These are phyloP conservation scores for Suillus subaureus DNA, from an alignment of 768 basidiomycete species.

Conservation along the genomic window DNA sequence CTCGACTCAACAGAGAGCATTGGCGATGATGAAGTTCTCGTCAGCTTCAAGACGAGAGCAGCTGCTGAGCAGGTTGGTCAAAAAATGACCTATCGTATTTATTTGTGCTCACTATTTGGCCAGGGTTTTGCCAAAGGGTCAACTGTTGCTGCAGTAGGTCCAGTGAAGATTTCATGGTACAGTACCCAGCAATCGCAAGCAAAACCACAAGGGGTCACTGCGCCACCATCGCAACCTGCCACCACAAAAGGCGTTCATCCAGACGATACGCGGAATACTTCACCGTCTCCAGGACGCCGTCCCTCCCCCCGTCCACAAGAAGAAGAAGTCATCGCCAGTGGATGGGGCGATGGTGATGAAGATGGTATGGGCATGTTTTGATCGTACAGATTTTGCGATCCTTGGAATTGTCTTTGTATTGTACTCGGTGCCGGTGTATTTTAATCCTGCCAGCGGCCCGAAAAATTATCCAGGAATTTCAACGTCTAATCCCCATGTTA, in stretches of 20 bases:
- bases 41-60: slow-evolving; percentile 69
- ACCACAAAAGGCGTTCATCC: slow-evolving; percentile 21
- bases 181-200: slow-evolving; percentile 34
- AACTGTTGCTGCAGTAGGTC: slow-evolving; percentile 65
- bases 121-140: slow-evolving; percentile 75
- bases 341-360: slow-evolving; percentile 71
- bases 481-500: not conserved
- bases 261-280: slow-evolving; percentile 28
- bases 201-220: slow-evolving; percentile 22
- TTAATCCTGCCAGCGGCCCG: slow-evolving; percentile 3
- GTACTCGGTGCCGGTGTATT: slow-evolving; percentile 7
- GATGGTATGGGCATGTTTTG: slow-evolving; percentile 62
- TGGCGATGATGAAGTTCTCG: slow-evolving; percentile 61
- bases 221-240: slow-evolving; percentile 22
- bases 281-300: slow-evolving; percentile 17
- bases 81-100: slow-evolving; percentile 7
- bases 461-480: not conserved
- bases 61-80: slow-evolving; percentile 76
- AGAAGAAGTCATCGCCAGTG: slow-evolving; percentile 64
- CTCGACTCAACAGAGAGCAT: slow-evolving; percentile 62
- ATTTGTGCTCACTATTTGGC: slow-evolving; percentile 16
- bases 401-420: slow-evolving; percentile 5
- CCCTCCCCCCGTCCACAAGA: slow-evolving; percentile 46
- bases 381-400: slow-evolving; percentile 5
- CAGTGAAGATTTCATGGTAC: slow-evolving; percentile 71